A percentile compares a stretch with the other conserved stretches of the same genome.
These are phyloP conservation scores for Coemansia sp. DNA, from an alignment of 192 early-diverging fungal species.

Conservation along the genomic window DNA sequence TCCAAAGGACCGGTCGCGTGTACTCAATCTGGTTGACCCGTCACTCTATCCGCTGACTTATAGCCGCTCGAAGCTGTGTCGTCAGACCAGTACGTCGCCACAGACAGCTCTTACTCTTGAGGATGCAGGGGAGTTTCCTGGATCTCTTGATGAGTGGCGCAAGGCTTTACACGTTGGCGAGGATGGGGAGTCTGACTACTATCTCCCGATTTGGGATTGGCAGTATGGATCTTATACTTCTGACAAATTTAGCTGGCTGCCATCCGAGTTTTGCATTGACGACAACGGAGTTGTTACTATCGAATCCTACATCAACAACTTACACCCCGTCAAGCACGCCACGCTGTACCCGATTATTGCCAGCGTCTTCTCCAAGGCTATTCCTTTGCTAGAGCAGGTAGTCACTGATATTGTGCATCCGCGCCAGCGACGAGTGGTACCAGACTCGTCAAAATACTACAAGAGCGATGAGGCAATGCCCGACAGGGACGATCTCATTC, in stretches of 20 bases:
- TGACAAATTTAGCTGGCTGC: too few relatives aligned
- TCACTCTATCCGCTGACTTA: too few relatives aligned
- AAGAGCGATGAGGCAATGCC: neutral
- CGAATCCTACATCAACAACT: slow-evolving; percentile 54
- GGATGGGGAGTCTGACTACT: neutral
- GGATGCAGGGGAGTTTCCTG: too few relatives aligned
- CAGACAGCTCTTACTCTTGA: too few relatives aligned
- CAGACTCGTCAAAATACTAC: too few relatives aligned
- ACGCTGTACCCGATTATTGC: slow-evolving; percentile 54
- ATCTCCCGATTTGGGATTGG: neutral
- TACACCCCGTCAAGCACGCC: slow-evolving; percentile 52
- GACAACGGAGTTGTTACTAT: too few relatives aligned
- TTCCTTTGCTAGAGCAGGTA: slow-evolving; percentile 63
- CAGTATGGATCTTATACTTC: slow-evolving; percentile 12
- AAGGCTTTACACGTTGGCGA: neutral
- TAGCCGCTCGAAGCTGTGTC: too few relatives aligned
- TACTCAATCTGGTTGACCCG: slow-evolving; percentile 18
- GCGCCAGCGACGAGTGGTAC: too few relatives aligned
- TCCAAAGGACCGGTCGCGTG: slow-evolving; percentile 44
- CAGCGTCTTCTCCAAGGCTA: slow-evolving; percentile 10
- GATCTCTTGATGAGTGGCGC: neutral
- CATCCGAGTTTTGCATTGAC: too few relatives aligned
- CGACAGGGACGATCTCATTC: neutral
- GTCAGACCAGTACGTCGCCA: too few relatives aligned
- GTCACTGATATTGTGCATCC: slow-evolving; percentile 10